Evolutionary conservation across 2,329 filamentous ascomycete species (phyloP).

Genomic region (Volutella citrinella): DNA sequence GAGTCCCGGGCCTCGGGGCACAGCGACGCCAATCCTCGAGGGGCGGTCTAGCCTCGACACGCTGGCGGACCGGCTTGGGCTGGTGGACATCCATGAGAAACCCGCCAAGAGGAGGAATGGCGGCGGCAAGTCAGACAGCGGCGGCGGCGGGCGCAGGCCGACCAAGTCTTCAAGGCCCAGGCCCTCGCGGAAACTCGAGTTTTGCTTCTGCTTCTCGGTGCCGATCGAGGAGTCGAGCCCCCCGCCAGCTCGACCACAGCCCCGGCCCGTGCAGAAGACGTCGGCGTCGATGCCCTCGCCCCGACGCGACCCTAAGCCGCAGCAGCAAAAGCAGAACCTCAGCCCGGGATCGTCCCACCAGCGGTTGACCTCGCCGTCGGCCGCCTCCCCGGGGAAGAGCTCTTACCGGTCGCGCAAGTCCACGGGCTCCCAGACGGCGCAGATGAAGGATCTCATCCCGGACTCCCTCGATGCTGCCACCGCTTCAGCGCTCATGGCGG

Average conservation of each 20-base stretch:
- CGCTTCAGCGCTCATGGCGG: constrained; percentile 67
- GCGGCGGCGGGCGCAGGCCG: constrained; percentile 16
- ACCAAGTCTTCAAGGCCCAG: constrained; percentile 18
- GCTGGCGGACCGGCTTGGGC: constrained; percentile 72
- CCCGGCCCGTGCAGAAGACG: constrained; percentile 42
- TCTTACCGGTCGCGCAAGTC: constrained; percentile 30
- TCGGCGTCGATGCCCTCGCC: constrained; percentile 18
- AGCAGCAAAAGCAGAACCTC: too few relatives aligned
- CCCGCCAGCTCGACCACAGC: constrained; percentile 42
- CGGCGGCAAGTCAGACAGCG: constrained; percentile 19
- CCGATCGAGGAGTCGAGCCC: constrained; percentile 41
- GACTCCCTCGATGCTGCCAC: constrained; percentile 62
- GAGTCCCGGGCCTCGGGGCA: constrained; percentile 41
- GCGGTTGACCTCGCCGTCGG: constrained; percentile 13
- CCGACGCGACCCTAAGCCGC: constrained; percentile 15
- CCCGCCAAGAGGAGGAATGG: constrained; percentile 25
- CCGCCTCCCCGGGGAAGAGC: constrained; percentile 27
- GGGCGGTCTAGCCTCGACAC: constrained; percentile 81
- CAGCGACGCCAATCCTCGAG: constrained; percentile 54
- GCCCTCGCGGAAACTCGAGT: constrained; percentile 29
- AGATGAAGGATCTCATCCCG: constrained; percentile 59
- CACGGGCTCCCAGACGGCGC: constrained; percentile 28
- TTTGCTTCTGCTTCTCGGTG: constrained; percentile 54
- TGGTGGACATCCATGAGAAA: constrained; percentile 61
- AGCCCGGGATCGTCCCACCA: too few relatives aligned